phyloP scores from a whole-genome alignment of 78 protist species.

The Planoprotostelium fungivorum region DNA sequence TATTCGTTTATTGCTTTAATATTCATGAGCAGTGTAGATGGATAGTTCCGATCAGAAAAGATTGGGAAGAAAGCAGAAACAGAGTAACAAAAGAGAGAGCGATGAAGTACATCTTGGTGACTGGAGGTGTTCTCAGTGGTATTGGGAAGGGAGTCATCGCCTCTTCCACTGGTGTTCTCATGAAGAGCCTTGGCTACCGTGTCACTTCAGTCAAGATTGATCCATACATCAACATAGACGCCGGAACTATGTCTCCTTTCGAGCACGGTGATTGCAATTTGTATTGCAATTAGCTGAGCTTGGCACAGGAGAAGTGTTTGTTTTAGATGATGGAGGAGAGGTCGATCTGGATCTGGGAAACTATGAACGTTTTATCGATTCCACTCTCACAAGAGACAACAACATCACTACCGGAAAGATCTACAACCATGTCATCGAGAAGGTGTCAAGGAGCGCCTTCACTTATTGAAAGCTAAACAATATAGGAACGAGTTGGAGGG shows the following conservation, averaged over 20 bases:
- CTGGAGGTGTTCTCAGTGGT: conserved; percentile 89
- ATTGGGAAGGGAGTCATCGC: conserved; percentile 89
- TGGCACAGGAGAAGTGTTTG: conserved; percentile 40
- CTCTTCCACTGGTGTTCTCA: conserved; percentile 61
- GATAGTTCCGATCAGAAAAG: too few relatives aligned
- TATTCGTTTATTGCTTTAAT: too few relatives aligned
- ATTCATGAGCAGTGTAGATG: too few relatives aligned
- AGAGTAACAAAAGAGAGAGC: background rate
- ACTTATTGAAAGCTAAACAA: background rate
- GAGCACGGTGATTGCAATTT: conserved; percentile 88
- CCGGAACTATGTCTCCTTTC: conserved; percentile 87
- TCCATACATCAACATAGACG: conserved; percentile 83
- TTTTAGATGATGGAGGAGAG: conserved; percentile 91
- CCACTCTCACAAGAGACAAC: conserved; percentile 76
- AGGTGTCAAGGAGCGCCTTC: conserved; percentile 25
- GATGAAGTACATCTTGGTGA: conserved; percentile 70
- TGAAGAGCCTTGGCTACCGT: conserved; percentile 62
- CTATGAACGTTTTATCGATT: conserved; percentile 94
- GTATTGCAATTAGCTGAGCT: too few relatives aligned
- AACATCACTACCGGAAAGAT: conserved; percentile 99
- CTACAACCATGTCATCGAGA: conserved; percentile 79
- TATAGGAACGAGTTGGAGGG: conserved; percentile 88
- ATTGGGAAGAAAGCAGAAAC: too few relatives aligned
- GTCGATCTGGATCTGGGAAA: conserved; percentile 96
- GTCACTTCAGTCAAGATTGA: conserved; percentile 84